These are phyloP conservation scores for Lichtheimia ornata DNA, from an alignment of 371 early-diverging fungal genomes.

Conservation along the genomic window DNA sequence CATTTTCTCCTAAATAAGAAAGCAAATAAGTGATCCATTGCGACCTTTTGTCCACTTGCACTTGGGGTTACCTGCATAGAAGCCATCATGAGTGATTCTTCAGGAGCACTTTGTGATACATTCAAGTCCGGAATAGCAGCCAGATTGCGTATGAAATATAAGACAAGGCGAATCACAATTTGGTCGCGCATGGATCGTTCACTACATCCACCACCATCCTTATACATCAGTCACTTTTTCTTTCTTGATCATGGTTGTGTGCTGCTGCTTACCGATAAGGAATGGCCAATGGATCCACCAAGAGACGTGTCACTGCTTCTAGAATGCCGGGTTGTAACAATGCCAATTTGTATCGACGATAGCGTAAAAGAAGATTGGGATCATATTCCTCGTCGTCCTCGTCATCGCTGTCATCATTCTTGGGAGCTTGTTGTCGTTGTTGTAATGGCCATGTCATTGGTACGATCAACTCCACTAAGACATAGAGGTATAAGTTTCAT, in stretches of 20 bases:
- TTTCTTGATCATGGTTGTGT: neutral
- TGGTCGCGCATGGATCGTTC: slow-evolving; percentile 68
- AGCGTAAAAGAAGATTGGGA: slow-evolving; percentile 52
- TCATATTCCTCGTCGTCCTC: slow-evolving; percentile 51
- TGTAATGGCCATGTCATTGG: slow-evolving; percentile 71
- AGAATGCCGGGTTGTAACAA: slow-evolving; percentile 63
- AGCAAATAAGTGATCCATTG: neutral
- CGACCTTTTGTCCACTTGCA: neutral
- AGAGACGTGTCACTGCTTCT: slow-evolving; percentile 39
- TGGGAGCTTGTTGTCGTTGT: slow-evolving; percentile 19
- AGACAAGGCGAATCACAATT: slow-evolving; percentile 71
- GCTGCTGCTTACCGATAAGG: slow-evolving; percentile 36
- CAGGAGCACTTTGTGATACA: slow-evolving; percentile 36
- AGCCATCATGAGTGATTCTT: slow-evolving; percentile 52
- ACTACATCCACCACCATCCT: slow-evolving; percentile 15
- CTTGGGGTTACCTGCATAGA: slow-evolving; percentile 54
- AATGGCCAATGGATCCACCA: slow-evolving; percentile 55
- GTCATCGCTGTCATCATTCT: slow-evolving; percentile 34
- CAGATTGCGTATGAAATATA: slow-evolving; percentile 80
- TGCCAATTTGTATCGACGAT: slow-evolving; percentile 71
- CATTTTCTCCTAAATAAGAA: slow-evolving; percentile 48
- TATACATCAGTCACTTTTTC: slow-evolving; percentile 3
- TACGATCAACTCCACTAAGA: slow-evolving; percentile 72
- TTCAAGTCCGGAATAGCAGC: slow-evolving; percentile 78
- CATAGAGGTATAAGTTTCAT: neutral